Evolutionary conservation across 768 basidiomycete species (phyloP), one percentile per base, ranked within the genome.

Genomic region (Mrakia blollopis): DNA sequence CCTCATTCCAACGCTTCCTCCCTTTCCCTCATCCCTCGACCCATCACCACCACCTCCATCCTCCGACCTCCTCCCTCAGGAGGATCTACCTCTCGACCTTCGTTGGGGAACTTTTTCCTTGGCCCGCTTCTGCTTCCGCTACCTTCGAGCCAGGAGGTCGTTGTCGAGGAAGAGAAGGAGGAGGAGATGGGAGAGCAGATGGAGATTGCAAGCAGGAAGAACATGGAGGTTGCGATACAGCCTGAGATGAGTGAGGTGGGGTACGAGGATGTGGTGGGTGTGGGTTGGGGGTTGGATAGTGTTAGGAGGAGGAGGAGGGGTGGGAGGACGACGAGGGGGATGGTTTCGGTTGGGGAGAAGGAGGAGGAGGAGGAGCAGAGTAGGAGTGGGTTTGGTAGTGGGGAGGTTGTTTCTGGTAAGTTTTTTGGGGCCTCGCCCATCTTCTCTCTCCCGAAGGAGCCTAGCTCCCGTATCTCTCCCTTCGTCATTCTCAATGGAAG

Each of bases 71-170:
- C 47, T 32, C 35, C 41, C 10, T 74, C 73, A 23, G 41, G 61
- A 18, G 73, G 73, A 23, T 32, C 73, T 1, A n/a, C 50, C 41
- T 47, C 44, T 30, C 73, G 73, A 50, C 44, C 73, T 44, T 44
- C 73, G 21, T 63, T 74, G n/a, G 73, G 62, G n/a, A 74, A 74
- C 73, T 13, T 74, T 23, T 74, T 74, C 47, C 73, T 74, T 35
- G 73, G 73, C 8, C 73, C 73, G n/a, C n/a, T n/a, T n/a, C n/a
- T n/a, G n/a, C n/a, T n/a, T n/a, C n/a, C n/a, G 9, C 32, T 74
- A 2, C 47, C 62, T 6, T 30, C 9, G 14, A 28, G 41, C n/a
- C 65, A 68, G 65, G 65, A 37, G 25, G 65, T 18, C 11, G 47
- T 50, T 3, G 47, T 50, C 47, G 47, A 50, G 32, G 63, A 65